These are phyloP conservation scores for Colletotrichum echinochloae DNA, from an alignment of 2,329 filamentous ascomycete species.

Conservation along the genomic window DNA sequence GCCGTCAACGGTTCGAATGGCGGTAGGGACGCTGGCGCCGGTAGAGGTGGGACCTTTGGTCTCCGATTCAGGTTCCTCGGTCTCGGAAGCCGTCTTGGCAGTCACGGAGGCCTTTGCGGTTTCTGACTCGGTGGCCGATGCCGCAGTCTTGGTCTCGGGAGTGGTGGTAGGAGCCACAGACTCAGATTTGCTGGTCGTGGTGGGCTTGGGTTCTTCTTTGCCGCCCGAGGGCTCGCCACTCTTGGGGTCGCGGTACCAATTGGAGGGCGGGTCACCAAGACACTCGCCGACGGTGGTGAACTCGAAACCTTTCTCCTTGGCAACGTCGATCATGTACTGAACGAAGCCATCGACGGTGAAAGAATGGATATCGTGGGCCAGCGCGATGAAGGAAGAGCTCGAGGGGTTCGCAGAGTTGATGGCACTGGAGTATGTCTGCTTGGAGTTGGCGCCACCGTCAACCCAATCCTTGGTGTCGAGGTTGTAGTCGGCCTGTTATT, in stretches of 20 bases:
- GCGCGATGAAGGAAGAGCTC: constrained; percentile 45
- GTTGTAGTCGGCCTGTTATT: constrained; percentile 45
- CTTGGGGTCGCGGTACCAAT: constrained; percentile 59
- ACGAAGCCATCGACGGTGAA: constrained; percentile 59
- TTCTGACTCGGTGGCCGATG: neutral
- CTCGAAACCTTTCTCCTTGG: constrained; percentile 54
- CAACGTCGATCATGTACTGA: constrained; percentile 57
- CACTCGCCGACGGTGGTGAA: constrained; percentile 61
- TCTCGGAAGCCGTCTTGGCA: constrained; percentile 1
- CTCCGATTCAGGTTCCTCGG: constrained; percentile 8
- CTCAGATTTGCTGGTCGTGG: constrained; percentile 10
- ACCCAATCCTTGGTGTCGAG: constrained; percentile 50
- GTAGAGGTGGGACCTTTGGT: constrained; percentile 12
- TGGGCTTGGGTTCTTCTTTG: constrained; percentile 36
- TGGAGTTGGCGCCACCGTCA: constrained; percentile 45
- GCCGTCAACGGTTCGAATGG: constrained; percentile 22
- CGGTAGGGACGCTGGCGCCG: constrained; percentile 12
- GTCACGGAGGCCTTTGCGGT: constrained; percentile 5
- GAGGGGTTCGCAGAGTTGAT: constrained; percentile 42
- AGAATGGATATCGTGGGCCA: constrained; percentile 59
- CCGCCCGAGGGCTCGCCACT: constrained; percentile 40
- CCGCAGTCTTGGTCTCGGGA: constrained; percentile 6
- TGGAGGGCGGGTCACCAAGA: constrained; percentile 56
- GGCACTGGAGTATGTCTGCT: constrained; percentile 46
- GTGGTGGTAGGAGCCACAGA: constrained; percentile 5